A percentile compares a stretch with the other conserved stretches of the same genome.
These are phyloP conservation scores for Zarea fungicola DNA, from an alignment of 2,329 filamentous ascomycete genomes.

Conservation along the genomic window DNA sequence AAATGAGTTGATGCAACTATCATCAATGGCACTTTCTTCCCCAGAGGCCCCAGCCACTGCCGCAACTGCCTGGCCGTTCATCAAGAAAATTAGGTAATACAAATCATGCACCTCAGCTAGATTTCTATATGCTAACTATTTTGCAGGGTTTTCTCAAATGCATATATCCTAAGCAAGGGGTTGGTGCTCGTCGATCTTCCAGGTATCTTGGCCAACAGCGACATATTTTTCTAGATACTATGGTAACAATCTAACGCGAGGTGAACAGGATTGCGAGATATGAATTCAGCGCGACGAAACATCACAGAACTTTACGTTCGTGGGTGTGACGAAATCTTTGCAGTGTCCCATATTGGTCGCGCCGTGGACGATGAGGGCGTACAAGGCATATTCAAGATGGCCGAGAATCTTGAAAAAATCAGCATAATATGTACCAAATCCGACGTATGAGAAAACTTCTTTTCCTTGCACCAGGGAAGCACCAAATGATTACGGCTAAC, in stretches of 20 bases:
- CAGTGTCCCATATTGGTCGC: constrained; percentile 36
- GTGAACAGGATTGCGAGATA: constrained; percentile 38
- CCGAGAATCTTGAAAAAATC: constrained; percentile 31
- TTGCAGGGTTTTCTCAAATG: constrained; percentile 37
- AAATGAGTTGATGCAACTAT: constrained; percentile 27
- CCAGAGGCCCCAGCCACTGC: constrained; percentile 17
- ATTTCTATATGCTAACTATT: constrained; percentile 5
- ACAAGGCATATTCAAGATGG: constrained; percentile 35
- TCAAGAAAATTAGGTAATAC: constrained; percentile 37
- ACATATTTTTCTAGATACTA: background rate
- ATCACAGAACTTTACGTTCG: constrained; percentile 42
- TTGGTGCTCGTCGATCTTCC: constrained; percentile 45
- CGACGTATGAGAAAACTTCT: constrained; percentile 26
- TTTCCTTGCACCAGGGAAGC: too few relatives aligned
- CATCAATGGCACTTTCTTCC: constrained; percentile 22
- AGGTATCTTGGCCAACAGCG: too few relatives aligned
- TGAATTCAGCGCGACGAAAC: constrained; percentile 37
- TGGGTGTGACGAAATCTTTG: constrained; percentile 43
- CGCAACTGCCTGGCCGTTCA: constrained; percentile 37
- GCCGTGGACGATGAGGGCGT: constrained; percentile 38
- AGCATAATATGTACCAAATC: constrained; percentile 40
- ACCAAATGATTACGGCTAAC: too few relatives aligned
- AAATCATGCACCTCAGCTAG: too few relatives aligned
- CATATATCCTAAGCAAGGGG: constrained; percentile 42
- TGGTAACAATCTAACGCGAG: background rate